Base-by-base conservation (phyloP, 2,329 filamentous ascomycete species). In the Sclerotinia nivalis region DNA sequence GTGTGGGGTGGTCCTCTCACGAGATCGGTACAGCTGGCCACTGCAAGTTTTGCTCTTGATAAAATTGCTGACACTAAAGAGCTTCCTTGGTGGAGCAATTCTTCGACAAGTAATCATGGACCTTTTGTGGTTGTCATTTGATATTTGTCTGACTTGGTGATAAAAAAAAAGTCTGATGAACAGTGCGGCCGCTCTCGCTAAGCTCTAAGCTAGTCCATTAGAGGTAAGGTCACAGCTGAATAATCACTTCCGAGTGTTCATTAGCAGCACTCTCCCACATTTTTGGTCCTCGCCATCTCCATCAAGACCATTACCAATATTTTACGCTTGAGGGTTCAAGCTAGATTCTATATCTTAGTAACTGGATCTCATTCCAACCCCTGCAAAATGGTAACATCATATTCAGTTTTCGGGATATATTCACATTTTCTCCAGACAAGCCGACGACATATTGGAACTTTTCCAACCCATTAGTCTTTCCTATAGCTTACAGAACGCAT, bases 11-110 rank as follows among this genome's bases (percentile, higher is more conserved):
- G 22, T 58, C 37, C 68, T 50, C 49, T 52, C 43, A 31, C 52
- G 40, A 28, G 40, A 65, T 18, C 68, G 43, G n/a, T 50, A 69
- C 18, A 69, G 22, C 8, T 66, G 68, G 25, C 50, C 50, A 50
- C 60, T 49, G 12, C 61, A 58, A 56, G 22, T 25, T 34, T 66
- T 65, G 43, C n/a, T 66, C n/a, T 54, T 54, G 25, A n/a, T 10
- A 28, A 47, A 22, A 28, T 34, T 18, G 18, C 28, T n/a, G 49
- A 43, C 13, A 7, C 2, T 52, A 4, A 37, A 34, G 34, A 10
- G 25, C 15, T 55, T 52, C 25, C 25, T 43, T 28, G n/a, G 58
- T 54, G 34, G 25, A 31, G 60, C 37, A 45, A 54, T 20, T 50
- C 9, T 52, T 31, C 66, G 58, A n/a, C 34, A 69, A 13, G 37